phyloP scores from a whole-genome alignment of 192 early-diverging fungal species.

The Irineochytrium annulatum region DNA sequence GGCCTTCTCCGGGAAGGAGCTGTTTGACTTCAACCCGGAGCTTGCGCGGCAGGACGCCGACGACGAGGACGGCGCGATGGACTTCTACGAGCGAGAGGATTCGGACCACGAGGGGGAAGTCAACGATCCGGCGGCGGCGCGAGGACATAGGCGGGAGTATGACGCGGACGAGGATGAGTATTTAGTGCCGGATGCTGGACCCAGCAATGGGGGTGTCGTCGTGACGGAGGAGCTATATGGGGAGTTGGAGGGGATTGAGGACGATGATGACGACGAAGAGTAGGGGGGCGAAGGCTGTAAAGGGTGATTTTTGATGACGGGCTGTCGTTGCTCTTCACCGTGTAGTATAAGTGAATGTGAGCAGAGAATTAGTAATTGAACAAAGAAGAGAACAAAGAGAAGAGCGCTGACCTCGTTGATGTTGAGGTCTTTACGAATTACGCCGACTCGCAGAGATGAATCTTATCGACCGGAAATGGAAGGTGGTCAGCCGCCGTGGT shows the following conservation, averaged over 20 bases:
- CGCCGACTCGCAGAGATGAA: background rate
- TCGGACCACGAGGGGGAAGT: constrained; percentile 58
- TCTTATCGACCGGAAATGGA: no score
- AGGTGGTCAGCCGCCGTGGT: no score
- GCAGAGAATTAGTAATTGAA: no score
- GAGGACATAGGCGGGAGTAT: constrained; percentile 33
- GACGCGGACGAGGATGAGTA: constrained; percentile 24
- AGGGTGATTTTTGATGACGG: background rate
- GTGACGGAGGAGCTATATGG: constrained; percentile 77
- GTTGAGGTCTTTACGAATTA: background rate
- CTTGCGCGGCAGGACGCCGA: constrained; percentile 71
- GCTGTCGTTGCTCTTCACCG: background rate
- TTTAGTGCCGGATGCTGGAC: constrained; percentile 14
- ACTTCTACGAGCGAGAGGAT: constrained; percentile 79
- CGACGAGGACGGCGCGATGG: constrained; percentile 74
- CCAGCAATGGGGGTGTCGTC: constrained; percentile 7
- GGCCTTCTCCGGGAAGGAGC: constrained; percentile 84
- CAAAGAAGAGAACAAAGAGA: background rate
- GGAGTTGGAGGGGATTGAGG: constrained; percentile 77
- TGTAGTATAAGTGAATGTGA: no score
- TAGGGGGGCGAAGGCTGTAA: background rate
- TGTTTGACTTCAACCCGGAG: constrained; percentile 97
- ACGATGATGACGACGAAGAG: constrained; percentile 50
- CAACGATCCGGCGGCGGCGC: constrained; percentile 21
- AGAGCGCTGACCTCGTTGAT: background rate